These are phyloP conservation scores for Botrytis byssoidea DNA, from an alignment of 2,329 filamentous ascomycete genomes.

Conservation along the genomic window DNA sequence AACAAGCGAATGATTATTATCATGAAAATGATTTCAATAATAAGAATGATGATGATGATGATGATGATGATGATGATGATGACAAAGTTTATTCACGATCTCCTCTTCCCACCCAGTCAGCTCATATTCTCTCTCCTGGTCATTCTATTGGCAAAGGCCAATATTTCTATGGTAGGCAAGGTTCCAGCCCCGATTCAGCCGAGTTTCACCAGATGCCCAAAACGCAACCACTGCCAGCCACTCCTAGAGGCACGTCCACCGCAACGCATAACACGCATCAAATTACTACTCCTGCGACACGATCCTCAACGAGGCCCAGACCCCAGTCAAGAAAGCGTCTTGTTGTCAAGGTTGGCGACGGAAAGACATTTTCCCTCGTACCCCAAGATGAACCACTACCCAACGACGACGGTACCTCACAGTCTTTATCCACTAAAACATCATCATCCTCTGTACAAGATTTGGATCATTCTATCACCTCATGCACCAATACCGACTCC, in stretches of 20 bases:
- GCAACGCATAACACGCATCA: slow-evolving; percentile 32
- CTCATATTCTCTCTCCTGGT: slow-evolving; percentile 35
- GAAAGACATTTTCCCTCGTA: slow-evolving; percentile 38
- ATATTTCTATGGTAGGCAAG: slow-evolving; percentile 22
- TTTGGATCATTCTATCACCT: slow-evolving; percentile 34
- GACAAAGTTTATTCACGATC: slow-evolving; percentile 38
- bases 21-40: slow-evolving; percentile 18
- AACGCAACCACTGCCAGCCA: slow-evolving; percentile 24
- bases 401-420: slow-evolving; percentile 26
- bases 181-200: slow-evolving; percentile 29
- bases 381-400: slow-evolving; percentile 31
- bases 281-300: slow-evolving; percentile 33
- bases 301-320: slow-evolving; percentile 33
- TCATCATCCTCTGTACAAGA: slow-evolving; percentile 34
- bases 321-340: slow-evolving; percentile 34
- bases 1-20: not conserved
- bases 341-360: slow-evolving; percentile 34
- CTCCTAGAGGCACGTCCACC: slow-evolving; percentile 31
- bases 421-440: slow-evolving; percentile 27
- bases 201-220: slow-evolving; percentile 35
- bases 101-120: slow-evolving; percentile 37
- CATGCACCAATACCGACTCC: slow-evolving; percentile 32
- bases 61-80: slow-evolving; percentile 22
- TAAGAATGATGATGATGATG: slow-evolving; percentile 26
- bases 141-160: slow-evolving; percentile 24